Percentiles rank a stretch among this genome's conserved stretches.
These are phyloP conservation scores for Colletotrichum sp. DNA, from an alignment of 2,329 filamentous ascomycete genomes.

Conservation along the genomic window DNA sequence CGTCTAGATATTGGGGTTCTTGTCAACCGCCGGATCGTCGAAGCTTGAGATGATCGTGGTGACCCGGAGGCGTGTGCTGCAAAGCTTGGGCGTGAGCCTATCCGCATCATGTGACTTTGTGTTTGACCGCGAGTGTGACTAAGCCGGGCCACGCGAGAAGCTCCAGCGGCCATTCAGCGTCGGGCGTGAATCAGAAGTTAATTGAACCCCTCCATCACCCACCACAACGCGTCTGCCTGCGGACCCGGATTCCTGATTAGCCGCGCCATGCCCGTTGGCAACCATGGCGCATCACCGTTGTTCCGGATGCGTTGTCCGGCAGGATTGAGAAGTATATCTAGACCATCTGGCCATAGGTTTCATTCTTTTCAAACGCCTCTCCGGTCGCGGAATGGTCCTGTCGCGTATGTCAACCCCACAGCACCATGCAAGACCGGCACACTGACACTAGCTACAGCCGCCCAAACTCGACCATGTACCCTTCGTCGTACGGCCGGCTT, in stretches of 20 bases:
- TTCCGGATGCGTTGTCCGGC: slow-evolving; percentile 24
- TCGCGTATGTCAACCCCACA: not conserved
- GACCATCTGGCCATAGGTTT: not conserved
- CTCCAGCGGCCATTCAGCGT: not conserved
- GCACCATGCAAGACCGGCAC: not conserved
- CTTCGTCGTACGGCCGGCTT: slow-evolving; percentile 30
- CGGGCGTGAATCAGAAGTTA: not conserved
- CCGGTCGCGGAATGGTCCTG: not conserved
- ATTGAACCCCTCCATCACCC: not conserved
- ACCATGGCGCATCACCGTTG: slow-evolving; percentile 37
- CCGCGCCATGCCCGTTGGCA: slow-evolving; percentile 35
- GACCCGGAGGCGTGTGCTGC: not conserved
- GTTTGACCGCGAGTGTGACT: slow-evolving; percentile 43
- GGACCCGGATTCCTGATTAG: not conserved
- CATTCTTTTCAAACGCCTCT: not conserved
- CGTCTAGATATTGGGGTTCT: not conserved
- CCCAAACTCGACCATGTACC: slow-evolving; percentile 28
- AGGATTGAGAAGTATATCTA: slow-evolving; percentile 22
- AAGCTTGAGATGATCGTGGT: slow-evolving; percentile 9
- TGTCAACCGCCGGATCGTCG: not conserved
- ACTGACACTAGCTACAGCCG: not conserved
- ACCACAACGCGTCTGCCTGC: slow-evolving; percentile 36
- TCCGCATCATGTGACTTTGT: slow-evolving; percentile 15
- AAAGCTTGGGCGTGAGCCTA: slow-evolving; percentile 11
- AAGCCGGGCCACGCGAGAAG: slow-evolving; percentile 25